phyloP scores from a whole-genome alignment of 192 early-diverging fungal genomes.

The Coemansia sp. region DNA sequence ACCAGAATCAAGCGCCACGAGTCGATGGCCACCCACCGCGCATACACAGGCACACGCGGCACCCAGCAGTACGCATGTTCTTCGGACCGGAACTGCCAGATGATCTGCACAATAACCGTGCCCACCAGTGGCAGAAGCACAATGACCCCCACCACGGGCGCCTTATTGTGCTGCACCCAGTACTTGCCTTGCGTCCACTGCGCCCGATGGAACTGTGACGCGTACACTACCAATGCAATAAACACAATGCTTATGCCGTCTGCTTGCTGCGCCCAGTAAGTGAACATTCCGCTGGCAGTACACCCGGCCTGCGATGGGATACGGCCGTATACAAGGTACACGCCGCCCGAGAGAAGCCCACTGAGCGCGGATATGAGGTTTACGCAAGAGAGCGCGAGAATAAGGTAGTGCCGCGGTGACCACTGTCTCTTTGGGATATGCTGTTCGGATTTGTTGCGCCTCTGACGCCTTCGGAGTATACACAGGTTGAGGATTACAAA shows the following conservation, averaged over 20 bases:
- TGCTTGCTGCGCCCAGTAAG: constrained; percentile 44
- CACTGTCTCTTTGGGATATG: not conserved
- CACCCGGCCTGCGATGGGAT: constrained; percentile 29
- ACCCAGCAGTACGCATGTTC: constrained; percentile 54
- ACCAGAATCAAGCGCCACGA: constrained; percentile 34
- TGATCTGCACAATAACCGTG: constrained; percentile 28
- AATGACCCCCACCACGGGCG: constrained; percentile 34
- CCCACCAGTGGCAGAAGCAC: constrained; percentile 34
- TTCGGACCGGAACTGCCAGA: constrained; percentile 47
- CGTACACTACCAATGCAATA: constrained; percentile 21
- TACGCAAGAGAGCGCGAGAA: constrained; percentile 11
- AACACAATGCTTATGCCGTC: constrained; percentile 28
- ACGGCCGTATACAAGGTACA: constrained; percentile 39
- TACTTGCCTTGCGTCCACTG: constrained; percentile 24
- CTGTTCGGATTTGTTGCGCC: not conserved
- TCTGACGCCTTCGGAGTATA: not conserved
- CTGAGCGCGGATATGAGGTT: constrained; percentile 17
- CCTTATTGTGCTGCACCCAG: constrained; percentile 48
- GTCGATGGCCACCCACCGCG: constrained; percentile 50
- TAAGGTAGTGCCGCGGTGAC: constrained; percentile 32
- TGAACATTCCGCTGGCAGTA: constrained; percentile 44
- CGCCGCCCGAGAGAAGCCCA: constrained; percentile 25
- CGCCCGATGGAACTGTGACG: constrained; percentile 16
- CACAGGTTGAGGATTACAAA: constrained; percentile 21
- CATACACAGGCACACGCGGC: constrained; percentile 42